phyloP scores from a whole-genome alignment of 169 alveolate genomes.

The Plasmodium malariae region DNA sequence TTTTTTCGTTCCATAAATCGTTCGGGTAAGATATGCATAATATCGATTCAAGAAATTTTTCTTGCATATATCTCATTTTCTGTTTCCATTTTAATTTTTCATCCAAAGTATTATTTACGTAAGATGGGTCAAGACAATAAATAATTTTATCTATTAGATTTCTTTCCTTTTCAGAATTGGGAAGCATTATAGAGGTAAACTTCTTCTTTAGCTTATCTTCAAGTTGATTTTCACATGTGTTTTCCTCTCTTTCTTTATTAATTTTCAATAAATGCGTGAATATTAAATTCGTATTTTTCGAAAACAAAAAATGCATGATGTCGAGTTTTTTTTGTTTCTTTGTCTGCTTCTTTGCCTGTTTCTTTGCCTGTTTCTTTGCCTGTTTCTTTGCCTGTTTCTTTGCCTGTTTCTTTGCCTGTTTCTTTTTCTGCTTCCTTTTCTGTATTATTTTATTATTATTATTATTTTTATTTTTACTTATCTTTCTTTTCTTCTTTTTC shows the following conservation, averaged over 20 bases:
- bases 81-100: constrained; percentile 36
- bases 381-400: too few species aligned
- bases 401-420: too few species aligned
- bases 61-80: constrained; percentile 71
- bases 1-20: constrained; percentile 49
- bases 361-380: too few species aligned
- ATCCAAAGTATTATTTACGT: constrained; percentile 52
- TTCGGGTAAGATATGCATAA: constrained; percentile 59
- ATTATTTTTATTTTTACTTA: too few species aligned
- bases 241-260: background rate
- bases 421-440: too few species aligned
- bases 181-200: constrained; percentile 10
- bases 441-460: too few species aligned
- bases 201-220: constrained; percentile 16
- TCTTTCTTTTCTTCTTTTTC: too few species aligned
- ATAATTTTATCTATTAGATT: constrained; percentile 54
- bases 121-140: constrained; percentile 72
- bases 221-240: background rate
- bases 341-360: too few species aligned
- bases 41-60: constrained; percentile 55
- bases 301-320: constrained; percentile 10
- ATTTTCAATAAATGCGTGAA: constrained; percentile 19
- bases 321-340: background rate
- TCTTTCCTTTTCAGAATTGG: constrained; percentile 56
- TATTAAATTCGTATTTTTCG: constrained; percentile 26